Evolutionary conservation across 768 basidiomycete species (phyloP).

Genomic region (Boletus fagicola): DNA sequence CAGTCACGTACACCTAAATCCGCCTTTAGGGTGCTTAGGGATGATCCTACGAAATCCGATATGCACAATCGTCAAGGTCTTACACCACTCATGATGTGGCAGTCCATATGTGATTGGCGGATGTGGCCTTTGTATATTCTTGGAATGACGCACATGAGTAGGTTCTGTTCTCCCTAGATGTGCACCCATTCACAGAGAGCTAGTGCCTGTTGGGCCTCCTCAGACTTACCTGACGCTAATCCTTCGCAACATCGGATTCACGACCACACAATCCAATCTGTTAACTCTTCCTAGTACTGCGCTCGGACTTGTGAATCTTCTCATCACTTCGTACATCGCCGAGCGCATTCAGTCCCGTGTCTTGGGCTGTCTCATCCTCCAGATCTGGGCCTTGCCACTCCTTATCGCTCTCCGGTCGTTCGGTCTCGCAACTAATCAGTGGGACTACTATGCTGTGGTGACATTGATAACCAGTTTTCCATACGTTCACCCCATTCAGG

Average conservation of each 20-base stretch:
- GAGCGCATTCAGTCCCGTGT: conserved; percentile 57
- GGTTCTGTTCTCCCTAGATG: conserved; percentile 9
- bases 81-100: conserved; percentile 47
- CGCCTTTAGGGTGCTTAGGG: conserved; percentile 44
- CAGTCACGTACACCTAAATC: not conserved
- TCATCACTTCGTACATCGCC: conserved; percentile 48
- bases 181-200: not conserved
- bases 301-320: conserved; percentile 46
- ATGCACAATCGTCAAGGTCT: conserved; percentile 69
- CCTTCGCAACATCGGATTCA: conserved; percentile 62
- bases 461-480: conserved; percentile 57
- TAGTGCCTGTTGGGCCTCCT: conserved; percentile 59
- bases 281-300: conserved; percentile 59
- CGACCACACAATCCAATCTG: conserved; percentile 60
- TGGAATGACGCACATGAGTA: conserved; percentile 43
- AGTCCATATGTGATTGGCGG: conserved; percentile 55
- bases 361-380: conserved; percentile 49
- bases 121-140: conserved; percentile 65
- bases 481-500: conserved; percentile 39
- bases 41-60: conserved; percentile 56
- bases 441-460: conserved; percentile 55
- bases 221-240: conserved; percentile 64
- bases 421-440: conserved; percentile 46
- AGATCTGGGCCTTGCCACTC: conserved; percentile 63
- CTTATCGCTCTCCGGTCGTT: conserved; percentile 58